Conservation (phyloP, 108 stramenopile species). For the Conticribra guillardii region DNA sequence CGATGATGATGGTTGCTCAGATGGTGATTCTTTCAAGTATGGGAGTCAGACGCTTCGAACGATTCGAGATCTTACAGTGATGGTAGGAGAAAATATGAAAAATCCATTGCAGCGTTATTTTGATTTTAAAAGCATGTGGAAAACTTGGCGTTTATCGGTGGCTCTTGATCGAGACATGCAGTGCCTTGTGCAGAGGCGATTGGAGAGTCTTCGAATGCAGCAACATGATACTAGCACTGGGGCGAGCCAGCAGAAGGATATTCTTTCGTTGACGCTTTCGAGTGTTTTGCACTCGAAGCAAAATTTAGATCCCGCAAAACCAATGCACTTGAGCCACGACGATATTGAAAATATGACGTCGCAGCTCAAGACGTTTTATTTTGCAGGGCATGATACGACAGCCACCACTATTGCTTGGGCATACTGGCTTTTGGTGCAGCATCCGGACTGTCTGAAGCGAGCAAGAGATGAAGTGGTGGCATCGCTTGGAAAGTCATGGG, state of each 20-base stretch:
- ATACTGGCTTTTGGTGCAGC: conserved; percentile 41
- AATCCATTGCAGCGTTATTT: conserved; percentile 33
- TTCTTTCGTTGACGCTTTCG: conserved; percentile 25
- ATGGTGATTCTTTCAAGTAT: too few species aligned
- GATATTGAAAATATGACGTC: conserved; percentile 38
- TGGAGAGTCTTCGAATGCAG: conserved; percentile 27
- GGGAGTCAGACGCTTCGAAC: conserved; percentile 21
- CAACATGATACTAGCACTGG: too few species aligned
- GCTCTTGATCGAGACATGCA: conserved; percentile 34
- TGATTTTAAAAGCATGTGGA: conserved; percentile 13
- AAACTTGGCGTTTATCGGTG: conserved; percentile 25
- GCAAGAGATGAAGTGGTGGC: conserved; percentile 31
- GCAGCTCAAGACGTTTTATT: conserved; percentile 62
- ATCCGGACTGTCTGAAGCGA: conserved; percentile 32
- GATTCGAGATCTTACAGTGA: conserved; percentile 29
- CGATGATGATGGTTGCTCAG: too few species aligned
- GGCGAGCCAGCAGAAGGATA: conserved; percentile 19
- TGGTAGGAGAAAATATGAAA: conserved; percentile 20
- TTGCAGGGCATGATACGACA: conserved; percentile 60
- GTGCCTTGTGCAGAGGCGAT: conserved; percentile 25
- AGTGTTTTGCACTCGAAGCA: conserved; percentile 26
- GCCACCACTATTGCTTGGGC: conserved; percentile 58
- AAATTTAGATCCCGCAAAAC: background rate
- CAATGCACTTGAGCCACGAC: conserved; percentile 18
- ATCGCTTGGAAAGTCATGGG: conserved; percentile 23